Conservation (phyloP, 208 protist species). For the Endotrypanum monterogeii region DNA sequence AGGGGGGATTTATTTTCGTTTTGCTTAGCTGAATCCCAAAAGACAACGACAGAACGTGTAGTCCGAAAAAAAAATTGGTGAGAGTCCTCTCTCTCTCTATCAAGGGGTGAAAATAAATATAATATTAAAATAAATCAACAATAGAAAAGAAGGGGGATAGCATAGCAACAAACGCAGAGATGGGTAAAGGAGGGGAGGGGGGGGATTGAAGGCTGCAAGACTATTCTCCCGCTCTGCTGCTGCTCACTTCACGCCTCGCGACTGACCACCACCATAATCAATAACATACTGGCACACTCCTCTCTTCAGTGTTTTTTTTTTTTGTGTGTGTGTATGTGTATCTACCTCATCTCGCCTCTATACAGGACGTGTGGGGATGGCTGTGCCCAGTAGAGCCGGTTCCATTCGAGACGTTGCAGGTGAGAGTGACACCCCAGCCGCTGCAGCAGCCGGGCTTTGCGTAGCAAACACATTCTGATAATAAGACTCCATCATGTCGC, state of each 20-base stretch:
- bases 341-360: not conserved
- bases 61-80: no score
- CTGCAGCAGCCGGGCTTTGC: constrained; percentile 6
- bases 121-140: no score
- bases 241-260: not conserved
- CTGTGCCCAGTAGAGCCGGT: not conserved
- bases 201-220: not conserved
- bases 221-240: not conserved
- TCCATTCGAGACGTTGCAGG: not conserved
- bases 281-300: not conserved
- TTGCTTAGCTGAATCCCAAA: no score
- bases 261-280: not conserved
- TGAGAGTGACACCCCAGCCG: not conserved
- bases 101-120: no score
- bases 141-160: no score
- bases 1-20: no score
- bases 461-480: constrained; percentile 21
- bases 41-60: no score
- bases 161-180: no score
- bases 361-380: not conserved
- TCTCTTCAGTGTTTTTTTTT: not conserved
- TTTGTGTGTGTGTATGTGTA: no score
- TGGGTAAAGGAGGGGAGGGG: constrained; percentile 19
- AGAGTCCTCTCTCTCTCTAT: no score
- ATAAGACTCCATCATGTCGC: constrained; percentile 41